These are phyloP conservation scores for Ceratocystis cubensis DNA, from an alignment of 2,329 filamentous ascomycete genomes.

Conservation along the genomic window DNA sequence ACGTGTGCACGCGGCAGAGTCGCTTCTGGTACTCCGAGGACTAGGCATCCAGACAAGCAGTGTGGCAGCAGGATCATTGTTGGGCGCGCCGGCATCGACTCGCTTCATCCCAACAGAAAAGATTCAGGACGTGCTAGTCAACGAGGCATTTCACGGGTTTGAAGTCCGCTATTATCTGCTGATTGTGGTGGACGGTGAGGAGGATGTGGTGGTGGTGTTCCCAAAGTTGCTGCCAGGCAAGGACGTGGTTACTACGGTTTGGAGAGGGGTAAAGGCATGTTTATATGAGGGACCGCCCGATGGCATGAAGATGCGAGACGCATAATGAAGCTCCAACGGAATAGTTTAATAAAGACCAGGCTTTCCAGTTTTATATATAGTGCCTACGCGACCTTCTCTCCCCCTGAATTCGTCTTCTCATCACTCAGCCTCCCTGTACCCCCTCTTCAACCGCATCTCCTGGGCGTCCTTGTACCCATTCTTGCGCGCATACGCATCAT, in stretches of 20 bases:
- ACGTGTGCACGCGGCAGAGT: slow-evolving; percentile 55
- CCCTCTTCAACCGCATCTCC: slow-evolving; percentile 33
- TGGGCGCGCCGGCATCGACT: slow-evolving; percentile 40
- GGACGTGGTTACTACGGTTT: slow-evolving; percentile 71
- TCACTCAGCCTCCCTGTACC: slow-evolving; percentile 25
- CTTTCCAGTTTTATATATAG: slow-evolving; percentile 4
- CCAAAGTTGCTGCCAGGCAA: slow-evolving; percentile 64
- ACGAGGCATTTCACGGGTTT: slow-evolving; percentile 88
- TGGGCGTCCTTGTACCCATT: slow-evolving; percentile 44
- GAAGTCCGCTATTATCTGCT: slow-evolving; percentile 81
- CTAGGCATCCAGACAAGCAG: slow-evolving; percentile 81
- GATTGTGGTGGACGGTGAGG: slow-evolving; percentile 80
- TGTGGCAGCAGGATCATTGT: slow-evolving; percentile 40
- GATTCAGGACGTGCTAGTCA: slow-evolving; percentile 86
- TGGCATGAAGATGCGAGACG: slow-evolving; percentile 14
- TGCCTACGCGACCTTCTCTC: slow-evolving; percentile 21
- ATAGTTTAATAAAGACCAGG: slow-evolving; percentile 8
- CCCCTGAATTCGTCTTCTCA: no score
- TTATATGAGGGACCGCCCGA: slow-evolving; percentile 45
- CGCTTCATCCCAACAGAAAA: slow-evolving; percentile 74
- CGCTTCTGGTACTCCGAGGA: slow-evolving; percentile 73
- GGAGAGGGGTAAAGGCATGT: slow-evolving; percentile 73
- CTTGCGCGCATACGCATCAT: slow-evolving; percentile 48
- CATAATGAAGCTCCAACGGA: neutral
- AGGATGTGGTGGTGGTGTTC: slow-evolving; percentile 88